Percentiles rank a stretch among this genome's conserved stretches.
Conservation (phyloP, 2,329 filamentous ascomycete genomes). For the Beauveria asiatica region DNA sequence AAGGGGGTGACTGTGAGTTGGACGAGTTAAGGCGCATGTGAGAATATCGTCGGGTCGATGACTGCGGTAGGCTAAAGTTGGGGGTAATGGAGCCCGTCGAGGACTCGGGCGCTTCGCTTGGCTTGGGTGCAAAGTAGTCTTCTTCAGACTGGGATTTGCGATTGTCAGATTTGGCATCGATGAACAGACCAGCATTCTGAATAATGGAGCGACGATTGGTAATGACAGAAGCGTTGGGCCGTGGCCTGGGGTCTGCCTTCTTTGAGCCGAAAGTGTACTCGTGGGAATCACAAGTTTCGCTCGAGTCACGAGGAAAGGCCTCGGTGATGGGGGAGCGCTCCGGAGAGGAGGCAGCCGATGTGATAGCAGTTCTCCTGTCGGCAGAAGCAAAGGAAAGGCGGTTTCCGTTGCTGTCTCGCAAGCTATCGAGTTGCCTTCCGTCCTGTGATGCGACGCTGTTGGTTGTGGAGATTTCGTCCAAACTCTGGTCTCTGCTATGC, state of each 20-base stretch:
- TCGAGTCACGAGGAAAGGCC: slow-evolving; percentile 30
- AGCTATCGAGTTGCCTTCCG: slow-evolving; percentile 46
- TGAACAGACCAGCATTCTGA: slow-evolving; percentile 35
- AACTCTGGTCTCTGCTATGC: slow-evolving; percentile 30
- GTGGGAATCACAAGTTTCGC: slow-evolving; percentile 15
- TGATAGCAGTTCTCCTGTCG: slow-evolving; percentile 50
- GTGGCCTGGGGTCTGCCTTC: slow-evolving; percentile 29
- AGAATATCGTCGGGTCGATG: slow-evolving; percentile 37
- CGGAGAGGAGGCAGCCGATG: slow-evolving; percentile 50
- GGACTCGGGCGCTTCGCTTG: slow-evolving; percentile 3
- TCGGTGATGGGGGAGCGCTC: slow-evolving; percentile 47
- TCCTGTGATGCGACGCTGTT: slow-evolving; percentile 52
- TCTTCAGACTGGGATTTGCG: slow-evolving; percentile 14
- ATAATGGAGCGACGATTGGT: slow-evolving; percentile 43
- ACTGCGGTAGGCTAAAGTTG: slow-evolving; percentile 46
- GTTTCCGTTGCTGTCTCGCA: slow-evolving; percentile 45
- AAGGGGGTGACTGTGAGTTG: slow-evolving; percentile 11
- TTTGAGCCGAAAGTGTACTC: slow-evolving; percentile 15
- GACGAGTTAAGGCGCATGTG: slow-evolving; percentile 24
- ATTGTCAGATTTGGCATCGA: slow-evolving; percentile 29
- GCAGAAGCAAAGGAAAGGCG: slow-evolving; percentile 53
- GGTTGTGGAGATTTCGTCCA: slow-evolving; percentile 48
- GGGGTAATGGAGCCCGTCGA: slow-evolving; percentile 26
- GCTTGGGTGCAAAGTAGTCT: background rate
- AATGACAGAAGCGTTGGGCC: slow-evolving; percentile 46